Evolutionary conservation across 495 filamentous ascomycete genomes (phyloP).

Genomic region (Sordaria brevicollis): DNA sequence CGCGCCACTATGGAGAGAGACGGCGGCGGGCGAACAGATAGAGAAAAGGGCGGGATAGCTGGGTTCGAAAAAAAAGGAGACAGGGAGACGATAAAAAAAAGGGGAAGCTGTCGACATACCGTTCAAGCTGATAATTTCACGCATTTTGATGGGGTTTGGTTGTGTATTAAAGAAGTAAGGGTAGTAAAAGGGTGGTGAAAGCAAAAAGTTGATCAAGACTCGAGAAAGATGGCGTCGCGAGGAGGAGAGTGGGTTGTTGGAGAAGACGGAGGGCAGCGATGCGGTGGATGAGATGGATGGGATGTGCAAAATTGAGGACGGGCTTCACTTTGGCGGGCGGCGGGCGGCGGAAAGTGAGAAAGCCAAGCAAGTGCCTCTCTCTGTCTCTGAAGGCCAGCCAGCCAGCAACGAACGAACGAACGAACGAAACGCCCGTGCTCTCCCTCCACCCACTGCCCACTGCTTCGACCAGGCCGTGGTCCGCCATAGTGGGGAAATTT

Average conservation of each 20-base stretch:
- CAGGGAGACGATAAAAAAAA: not conserved
- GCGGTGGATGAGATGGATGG: slow-evolving; percentile 1
- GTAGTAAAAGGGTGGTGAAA: slow-evolving; percentile 1
- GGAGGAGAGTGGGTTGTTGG: not conserved
- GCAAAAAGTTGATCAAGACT: slow-evolving; percentile 8
- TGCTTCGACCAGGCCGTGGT: slow-evolving; percentile 4
- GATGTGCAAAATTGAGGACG: slow-evolving; percentile 26
- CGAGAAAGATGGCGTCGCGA: slow-evolving; percentile 12
- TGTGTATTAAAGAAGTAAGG: not conserved
- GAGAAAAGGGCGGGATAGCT: not conserved
- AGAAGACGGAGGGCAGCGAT: not conserved
- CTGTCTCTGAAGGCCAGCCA: no score
- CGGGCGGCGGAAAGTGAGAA: slow-evolving; percentile 13
- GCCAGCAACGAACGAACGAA: no score
- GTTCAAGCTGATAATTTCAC: slow-evolving; percentile 99
- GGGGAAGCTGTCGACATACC: slow-evolving; percentile 51
- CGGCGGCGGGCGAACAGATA: not conserved
- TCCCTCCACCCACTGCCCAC: no score
- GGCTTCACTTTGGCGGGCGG: slow-evolving; percentile 21
- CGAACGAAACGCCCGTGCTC: no score
- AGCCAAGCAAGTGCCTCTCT: not conserved
- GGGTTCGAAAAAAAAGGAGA: not conserved
- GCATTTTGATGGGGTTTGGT: slow-evolving; percentile 60
- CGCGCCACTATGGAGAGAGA: slow-evolving; percentile 19
- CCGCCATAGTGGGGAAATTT: slow-evolving; percentile 23